These are phyloP conservation scores for Pseudocercospora fijiensis DNA, from an alignment of 2,329 filamentous ascomycete species.

Conservation along the genomic window DNA sequence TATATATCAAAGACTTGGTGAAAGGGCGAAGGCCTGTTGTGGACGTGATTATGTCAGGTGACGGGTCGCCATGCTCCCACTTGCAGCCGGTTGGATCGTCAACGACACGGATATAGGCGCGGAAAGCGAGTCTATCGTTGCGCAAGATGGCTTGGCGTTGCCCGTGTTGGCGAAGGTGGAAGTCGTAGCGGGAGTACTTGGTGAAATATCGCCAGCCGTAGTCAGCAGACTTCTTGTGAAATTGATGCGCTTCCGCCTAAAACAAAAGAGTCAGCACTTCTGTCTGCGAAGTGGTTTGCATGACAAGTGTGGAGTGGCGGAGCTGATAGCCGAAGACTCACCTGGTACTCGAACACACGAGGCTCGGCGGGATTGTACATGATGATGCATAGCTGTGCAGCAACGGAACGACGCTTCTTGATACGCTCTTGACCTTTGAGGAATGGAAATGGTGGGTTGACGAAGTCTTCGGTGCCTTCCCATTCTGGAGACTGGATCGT, in stretches of 20 bases:
- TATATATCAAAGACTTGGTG: constrained; percentile 33
- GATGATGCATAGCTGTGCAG: constrained; percentile 62
- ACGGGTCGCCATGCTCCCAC: constrained; percentile 53
- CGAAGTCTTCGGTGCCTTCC: constrained; percentile 31
- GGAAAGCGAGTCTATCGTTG: constrained; percentile 62
- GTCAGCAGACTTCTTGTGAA: constrained; percentile 58
- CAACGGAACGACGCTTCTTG: constrained; percentile 46
- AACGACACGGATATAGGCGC: constrained; percentile 60
- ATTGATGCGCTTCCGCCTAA: constrained; percentile 57
- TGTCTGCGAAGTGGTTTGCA: neutral
- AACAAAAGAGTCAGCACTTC: neutral
- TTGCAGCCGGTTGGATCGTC: constrained; percentile 60
- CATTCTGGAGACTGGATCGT: constrained; percentile 40
- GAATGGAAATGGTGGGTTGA: constrained; percentile 33
- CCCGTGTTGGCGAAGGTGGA: constrained; percentile 56
- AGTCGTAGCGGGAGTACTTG: constrained; percentile 58
- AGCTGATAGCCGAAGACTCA: neutral
- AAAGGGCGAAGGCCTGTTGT: constrained; percentile 59
- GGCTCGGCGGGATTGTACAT: constrained; percentile 65
- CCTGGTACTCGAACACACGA: constrained; percentile 55
- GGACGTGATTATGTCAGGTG: constrained; percentile 44
- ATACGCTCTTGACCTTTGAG: constrained; percentile 30
- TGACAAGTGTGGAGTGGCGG: neutral
- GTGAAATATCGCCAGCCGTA: constrained; percentile 64
- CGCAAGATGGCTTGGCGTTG: constrained; percentile 60